Evolutionary conservation across 2,329 filamentous ascomycete genomes (phyloP).

Genomic region (Gaeumannomyces tritici): DNA sequence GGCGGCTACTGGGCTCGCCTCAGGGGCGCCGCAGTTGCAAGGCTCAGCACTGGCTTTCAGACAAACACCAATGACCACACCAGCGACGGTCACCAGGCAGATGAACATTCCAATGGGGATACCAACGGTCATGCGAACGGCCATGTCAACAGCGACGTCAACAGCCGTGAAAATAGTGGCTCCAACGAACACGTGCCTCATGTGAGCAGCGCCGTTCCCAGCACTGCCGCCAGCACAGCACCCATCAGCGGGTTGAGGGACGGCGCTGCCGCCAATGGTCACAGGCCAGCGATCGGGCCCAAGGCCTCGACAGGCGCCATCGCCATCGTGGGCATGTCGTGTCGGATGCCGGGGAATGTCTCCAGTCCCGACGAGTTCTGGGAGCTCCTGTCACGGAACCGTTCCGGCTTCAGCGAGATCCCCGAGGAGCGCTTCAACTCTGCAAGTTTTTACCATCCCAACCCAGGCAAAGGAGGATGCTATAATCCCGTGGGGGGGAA

Average conservation of each 20-base stretch:
- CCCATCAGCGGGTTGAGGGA: not conserved
- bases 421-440: conserved; percentile 37
- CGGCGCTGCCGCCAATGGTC: conserved; percentile 1
- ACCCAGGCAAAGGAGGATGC: conserved; percentile 29
- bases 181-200: conserved; percentile 4
- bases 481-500: conserved; percentile 27
- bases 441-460: conserved; percentile 27
- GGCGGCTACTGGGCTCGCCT: conserved; percentile 5
- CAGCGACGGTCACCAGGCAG: conserved; percentile 14
- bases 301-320: conserved; percentile 22
- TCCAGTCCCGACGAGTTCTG: conserved; percentile 32
- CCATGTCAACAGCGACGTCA: conserved; percentile 8
- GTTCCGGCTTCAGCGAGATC: conserved; percentile 29
- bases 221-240: conserved; percentile 5
- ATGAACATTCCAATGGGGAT: conserved; percentile 14
- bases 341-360: conserved; percentile 33
- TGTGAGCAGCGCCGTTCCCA: not conserved
- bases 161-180: conserved; percentile 9
- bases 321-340: conserved; percentile 37
- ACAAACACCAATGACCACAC: conserved; percentile 10
- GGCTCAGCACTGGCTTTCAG: not conserved
- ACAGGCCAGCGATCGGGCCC: conserved; percentile 3
- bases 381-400: conserved; percentile 29
- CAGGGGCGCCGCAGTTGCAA: not conserved
- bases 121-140: conserved; percentile 16